A percentile compares a stretch with the other conserved stretches of the same genome.
Conservation (phyloP, 129 eudicot genomes). For the Sambucus nigra region DNA sequence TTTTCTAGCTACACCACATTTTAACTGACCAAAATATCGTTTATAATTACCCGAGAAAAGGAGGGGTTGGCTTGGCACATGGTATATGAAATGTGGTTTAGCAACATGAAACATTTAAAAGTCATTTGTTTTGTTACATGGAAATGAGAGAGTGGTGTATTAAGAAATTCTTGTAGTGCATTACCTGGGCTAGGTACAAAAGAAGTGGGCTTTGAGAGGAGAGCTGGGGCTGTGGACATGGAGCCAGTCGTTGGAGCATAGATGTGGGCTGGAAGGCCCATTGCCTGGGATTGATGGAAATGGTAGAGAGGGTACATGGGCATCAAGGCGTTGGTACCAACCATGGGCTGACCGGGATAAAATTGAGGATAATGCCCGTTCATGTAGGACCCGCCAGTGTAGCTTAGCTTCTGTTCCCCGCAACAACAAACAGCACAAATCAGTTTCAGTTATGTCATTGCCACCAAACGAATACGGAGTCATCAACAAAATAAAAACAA, state of each 20-base stretch:
- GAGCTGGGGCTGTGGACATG: constrained; percentile 44
- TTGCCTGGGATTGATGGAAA: constrained; percentile 63
- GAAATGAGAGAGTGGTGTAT: neutral
- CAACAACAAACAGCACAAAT: neutral
- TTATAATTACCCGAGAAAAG: too few species aligned
- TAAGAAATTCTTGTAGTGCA: neutral
- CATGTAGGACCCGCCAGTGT: constrained; percentile 78
- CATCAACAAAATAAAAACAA: too few species aligned
- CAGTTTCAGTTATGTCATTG: neutral
- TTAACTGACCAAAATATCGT: too few species aligned
- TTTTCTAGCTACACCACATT: too few species aligned
- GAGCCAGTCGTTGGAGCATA: constrained; percentile 56
- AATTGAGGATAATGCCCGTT: constrained; percentile 71
- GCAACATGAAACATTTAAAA: too few species aligned
- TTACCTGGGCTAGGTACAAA: constrained; percentile 62
- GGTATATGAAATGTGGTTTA: too few species aligned
- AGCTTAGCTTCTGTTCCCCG: constrained; percentile 53
- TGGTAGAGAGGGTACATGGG: constrained; percentile 72
- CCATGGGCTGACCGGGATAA: constrained; percentile 56
- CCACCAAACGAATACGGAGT: too few species aligned
- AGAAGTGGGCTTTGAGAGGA: constrained; percentile 77
- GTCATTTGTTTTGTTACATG: too few species aligned
- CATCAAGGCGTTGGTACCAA: constrained; percentile 63
- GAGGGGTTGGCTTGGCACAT: too few species aligned
- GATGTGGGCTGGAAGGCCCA: constrained; percentile 87